Evolutionary conservation across 139 green algal species (phyloP).

Genomic region (Chlorella vulgaris): DNA sequence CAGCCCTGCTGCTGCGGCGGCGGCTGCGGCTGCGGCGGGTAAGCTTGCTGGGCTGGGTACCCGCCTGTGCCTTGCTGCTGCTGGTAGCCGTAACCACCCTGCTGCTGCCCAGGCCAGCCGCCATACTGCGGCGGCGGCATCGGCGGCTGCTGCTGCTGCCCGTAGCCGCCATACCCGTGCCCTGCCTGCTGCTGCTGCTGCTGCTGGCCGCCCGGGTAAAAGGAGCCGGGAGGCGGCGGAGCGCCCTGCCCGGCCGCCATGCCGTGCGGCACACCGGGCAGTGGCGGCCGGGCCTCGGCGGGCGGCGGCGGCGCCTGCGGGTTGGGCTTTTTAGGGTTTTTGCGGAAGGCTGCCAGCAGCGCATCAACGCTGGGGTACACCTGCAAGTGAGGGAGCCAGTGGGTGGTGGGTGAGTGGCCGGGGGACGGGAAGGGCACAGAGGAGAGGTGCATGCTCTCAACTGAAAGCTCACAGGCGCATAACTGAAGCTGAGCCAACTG

Average conservation of each 20-base stretch:
- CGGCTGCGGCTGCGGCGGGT: too few relatives aligned
- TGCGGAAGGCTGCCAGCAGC: slow-evolving; percentile 44
- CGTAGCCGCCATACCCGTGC: neutral
- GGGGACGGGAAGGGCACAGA: neutral
- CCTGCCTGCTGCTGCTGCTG: neutral
- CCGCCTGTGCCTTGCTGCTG: neutral
- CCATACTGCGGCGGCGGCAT: neutral
- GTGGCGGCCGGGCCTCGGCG: neutral
- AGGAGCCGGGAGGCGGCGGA: neutral
- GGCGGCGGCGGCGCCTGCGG: neutral
- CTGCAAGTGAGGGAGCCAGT: slow-evolving; percentile 9
- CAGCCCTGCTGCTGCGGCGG: too few relatives aligned
- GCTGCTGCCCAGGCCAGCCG: neutral
- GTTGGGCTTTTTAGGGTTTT: slow-evolving; percentile 8
- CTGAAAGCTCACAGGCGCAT: too few relatives aligned
- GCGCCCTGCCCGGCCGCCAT: neutral
- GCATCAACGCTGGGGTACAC: slow-evolving; percentile 35
- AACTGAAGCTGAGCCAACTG: too few relatives aligned
- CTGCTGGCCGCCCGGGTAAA: neutral
- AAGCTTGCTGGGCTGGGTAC: neutral
- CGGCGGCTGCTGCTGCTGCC: slow-evolving; percentile 2
- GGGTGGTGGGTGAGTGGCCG: neutral
- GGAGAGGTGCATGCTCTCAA: too few relatives aligned
- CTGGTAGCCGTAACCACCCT: neutral
- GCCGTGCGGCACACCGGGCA: slow-evolving; percentile 14